Evolutionary conservation across 2,329 filamentous ascomycete genomes (phyloP), one percentile per base, ranked within the genome.

Genomic region (Botrytis tulipae): DNA sequence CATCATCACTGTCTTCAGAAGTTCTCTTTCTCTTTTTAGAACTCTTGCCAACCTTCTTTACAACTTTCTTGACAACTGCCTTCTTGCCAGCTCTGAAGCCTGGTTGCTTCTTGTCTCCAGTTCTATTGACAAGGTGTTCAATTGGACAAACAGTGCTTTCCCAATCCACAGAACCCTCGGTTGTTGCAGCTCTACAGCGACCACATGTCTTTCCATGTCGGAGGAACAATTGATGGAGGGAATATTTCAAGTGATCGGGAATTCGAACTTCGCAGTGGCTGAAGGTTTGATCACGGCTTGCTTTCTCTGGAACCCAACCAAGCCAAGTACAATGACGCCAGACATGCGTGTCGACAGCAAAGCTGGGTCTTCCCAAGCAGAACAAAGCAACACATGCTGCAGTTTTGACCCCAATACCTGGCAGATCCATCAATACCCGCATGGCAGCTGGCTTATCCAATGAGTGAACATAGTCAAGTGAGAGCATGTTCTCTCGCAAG

Each of bases 91-190:
- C 42, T 2, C 59, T 73, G 18, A 48, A 73, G 25, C 73, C 70
- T 57, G 59, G 59, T 54, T 71, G 61, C 60, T 88, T 88, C 77
- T 86, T 86, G 73, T 83, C 85, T 12, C 87, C 89, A n/a, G 84
- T 86, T 70, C 88, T 82, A 72, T 82, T 86, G 7, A 91, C 87
- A 51, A 91, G 80, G 79, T 91, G 87, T 70, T 91, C 90, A 79
- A 92, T 90, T 14, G 87, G 85, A 82, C 90, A 92, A 0, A 87
- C 87, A 25, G 74, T 70, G 16, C 89, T 83, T 5, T 89, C 84
- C 90, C 92, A 93, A 0, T 86, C 87, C 40, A 86, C 85, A 68
- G 87, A 91, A 1, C 86, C 86, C 76, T 87, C 84, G 0, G 87
- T 87, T 0, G 91, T 93, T 29, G 69, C 75, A 5, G 82, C 81